These are phyloP conservation scores for Heteromeles arbutifolia DNA, from an alignment of 306 rosid genomes.

Conservation along the genomic window DNA sequence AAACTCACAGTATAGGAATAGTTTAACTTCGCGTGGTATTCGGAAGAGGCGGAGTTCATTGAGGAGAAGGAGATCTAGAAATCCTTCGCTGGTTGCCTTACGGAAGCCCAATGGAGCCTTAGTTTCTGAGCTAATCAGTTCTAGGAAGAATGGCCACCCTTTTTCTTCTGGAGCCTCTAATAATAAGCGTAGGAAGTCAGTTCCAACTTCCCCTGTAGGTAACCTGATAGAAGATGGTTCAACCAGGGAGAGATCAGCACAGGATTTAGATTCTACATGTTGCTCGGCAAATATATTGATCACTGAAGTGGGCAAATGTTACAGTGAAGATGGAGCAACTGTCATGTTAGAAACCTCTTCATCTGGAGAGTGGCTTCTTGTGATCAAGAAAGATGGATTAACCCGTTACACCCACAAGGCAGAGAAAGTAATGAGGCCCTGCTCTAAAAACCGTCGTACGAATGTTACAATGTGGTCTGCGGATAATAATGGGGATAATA, in stretches of 20 bases:
- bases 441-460: conserved; percentile 45
- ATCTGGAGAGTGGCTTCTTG: conserved; percentile 52
- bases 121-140: conserved; percentile 29
- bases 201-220: conserved; percentile 6
- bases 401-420: conserved; percentile 45
- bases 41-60: conserved; percentile 54
- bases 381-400: conserved; percentile 58
- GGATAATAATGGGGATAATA: conserved; percentile 39
- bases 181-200: conserved; percentile 34
- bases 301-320: conserved; percentile 50
- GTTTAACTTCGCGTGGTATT: conserved; percentile 30
- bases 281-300: conserved; percentile 57
- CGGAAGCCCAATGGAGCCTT: conserved; percentile 31
- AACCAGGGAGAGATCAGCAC: conserved; percentile 1
- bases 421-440: conserved; percentile 51
- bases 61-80: conserved; percentile 47
- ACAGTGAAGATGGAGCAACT: conserved; percentile 41
- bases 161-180: conserved; percentile 23
- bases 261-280: conserved; percentile 25
- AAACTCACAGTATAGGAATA: conserved; percentile 30
- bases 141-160: conserved; percentile 31
- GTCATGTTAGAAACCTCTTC: conserved; percentile 41
- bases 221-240: conserved; percentile 33
- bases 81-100: conserved; percentile 21
- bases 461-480: conserved; percentile 33